Base-by-base conservation (phyloP, 306 rosid genomes). In the Fagus crenata region DNA sequence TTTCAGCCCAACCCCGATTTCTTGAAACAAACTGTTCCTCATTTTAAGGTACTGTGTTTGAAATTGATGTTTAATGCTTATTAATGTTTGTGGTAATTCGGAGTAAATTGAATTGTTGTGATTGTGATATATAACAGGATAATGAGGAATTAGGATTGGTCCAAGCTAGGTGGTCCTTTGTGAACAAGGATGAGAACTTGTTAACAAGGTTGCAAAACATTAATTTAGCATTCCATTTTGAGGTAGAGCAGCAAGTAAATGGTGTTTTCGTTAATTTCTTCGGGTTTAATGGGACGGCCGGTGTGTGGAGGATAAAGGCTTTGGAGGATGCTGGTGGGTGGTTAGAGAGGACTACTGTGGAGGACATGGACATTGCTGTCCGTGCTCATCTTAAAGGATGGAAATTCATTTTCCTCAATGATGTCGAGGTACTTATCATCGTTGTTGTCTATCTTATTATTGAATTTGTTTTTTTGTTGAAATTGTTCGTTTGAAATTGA, bases 151-250 rank as follows among this genome's bases (percentile, higher is more conserved):
- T 93, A 64, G 98, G 90, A 78, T 84, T 93, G 69, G 98, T 93
- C 70, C 97, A 93, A 80, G 98, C 98, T 28, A 88, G 98, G 76
- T 93, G 98, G 98, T 93, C 98, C 36, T 93, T 93, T 75, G 98
- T 93, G 85, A 93, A 93, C 81, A 93, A 84, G 84, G 97, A 93
- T 58, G 97, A 93, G 81, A 93, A 91, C 75, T 69, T 93, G 67
- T 80, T 93, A 53, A 93, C 98, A 17, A 87, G 98, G 88, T 83
- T 93, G 86, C 98, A 93, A 84, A 91, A 93, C 82, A 81, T 93
- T 80, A 93, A 93, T 73, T 79, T 93, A 75, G 77, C 97, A 39
- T 93, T 93, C 78, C 97, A 93, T 84, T 93, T 91, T 75, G 98
- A 85, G 74, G 86, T 91, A 72, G 98, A 93, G 71, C 97, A 93